Conservation (phyloP, 257 asterid genomes). For the Ocimum tenuiflorum region DNA sequence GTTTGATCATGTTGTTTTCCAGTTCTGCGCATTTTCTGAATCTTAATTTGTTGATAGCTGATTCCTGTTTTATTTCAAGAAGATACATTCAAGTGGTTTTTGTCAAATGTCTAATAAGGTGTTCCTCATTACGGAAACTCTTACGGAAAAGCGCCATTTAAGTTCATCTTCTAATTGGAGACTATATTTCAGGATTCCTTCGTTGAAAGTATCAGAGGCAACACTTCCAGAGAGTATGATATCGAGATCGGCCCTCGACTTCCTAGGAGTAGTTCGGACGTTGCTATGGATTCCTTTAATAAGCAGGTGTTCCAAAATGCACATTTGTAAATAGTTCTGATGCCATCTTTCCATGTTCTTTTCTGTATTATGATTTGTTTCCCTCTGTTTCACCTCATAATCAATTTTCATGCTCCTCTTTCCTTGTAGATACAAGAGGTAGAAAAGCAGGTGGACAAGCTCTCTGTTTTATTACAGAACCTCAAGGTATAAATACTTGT, state of each 20-base stretch:
- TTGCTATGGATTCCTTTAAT: slow-evolving; percentile 64
- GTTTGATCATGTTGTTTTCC: too few species aligned
- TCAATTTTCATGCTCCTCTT: not conserved
- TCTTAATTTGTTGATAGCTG: too few species aligned
- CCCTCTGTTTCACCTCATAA: not conserved
- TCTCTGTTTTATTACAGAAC: slow-evolving; percentile 43
- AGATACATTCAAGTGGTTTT: too few species aligned
- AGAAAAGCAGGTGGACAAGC: slow-evolving; percentile 62
- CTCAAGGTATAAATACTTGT: too few species aligned
- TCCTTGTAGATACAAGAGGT: slow-evolving; percentile 60
- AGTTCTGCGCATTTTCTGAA: too few species aligned
- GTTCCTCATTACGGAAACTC: too few species aligned
- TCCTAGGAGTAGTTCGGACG: slow-evolving; percentile 57
- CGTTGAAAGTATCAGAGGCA: slow-evolving; percentile 37
- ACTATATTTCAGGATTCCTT: slow-evolving; percentile 70
- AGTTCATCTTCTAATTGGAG: not conserved
- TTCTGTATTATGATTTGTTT: not conserved
- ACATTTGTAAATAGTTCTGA: too few species aligned
- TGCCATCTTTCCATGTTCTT: not conserved
- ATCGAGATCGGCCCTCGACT: slow-evolving; percentile 62
- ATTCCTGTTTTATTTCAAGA: too few species aligned
- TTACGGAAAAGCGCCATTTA: too few species aligned
- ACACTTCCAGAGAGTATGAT: slow-evolving; percentile 40
- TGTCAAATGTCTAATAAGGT: too few species aligned
- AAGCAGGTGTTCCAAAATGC: slow-evolving; percentile 54